Evolutionary conservation across 257 asterid genomes (phyloP).

Genomic region (Solanum chmielewskii): DNA sequence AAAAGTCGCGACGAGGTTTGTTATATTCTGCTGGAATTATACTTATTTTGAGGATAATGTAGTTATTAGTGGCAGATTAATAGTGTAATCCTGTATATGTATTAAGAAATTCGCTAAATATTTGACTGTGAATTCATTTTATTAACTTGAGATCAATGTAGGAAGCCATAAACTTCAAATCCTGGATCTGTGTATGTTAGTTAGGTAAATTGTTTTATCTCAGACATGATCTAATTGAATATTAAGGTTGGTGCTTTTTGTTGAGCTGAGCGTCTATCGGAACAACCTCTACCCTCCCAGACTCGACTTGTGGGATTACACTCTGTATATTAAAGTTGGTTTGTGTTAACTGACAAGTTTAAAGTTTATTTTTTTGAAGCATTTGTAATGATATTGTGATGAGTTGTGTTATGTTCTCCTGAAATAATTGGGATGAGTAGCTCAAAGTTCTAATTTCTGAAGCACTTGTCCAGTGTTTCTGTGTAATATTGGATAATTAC

Average conservation of each 20-base stretch:
- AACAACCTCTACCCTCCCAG: neutral
- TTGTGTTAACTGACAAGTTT: neutral
- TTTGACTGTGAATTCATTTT: neutral
- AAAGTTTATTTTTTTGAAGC: neutral
- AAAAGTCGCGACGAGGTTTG: constrained; percentile 84
- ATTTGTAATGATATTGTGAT: neutral
- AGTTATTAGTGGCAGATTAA: neutral
- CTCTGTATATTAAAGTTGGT: neutral
- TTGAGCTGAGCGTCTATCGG: neutral
- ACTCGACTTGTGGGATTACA: neutral
- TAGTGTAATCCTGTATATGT: neutral
- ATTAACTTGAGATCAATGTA: neutral
- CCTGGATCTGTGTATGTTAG: neutral
- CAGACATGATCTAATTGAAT: neutral
- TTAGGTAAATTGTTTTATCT: neutral
- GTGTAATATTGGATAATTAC: neutral
- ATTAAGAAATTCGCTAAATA: neutral
- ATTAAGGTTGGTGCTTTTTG: neutral
- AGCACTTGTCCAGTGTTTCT: neutral
- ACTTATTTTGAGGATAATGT: neutral
- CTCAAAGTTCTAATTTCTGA: neutral
- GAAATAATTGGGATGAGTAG: neutral
- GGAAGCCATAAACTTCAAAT: neutral
- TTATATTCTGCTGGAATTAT: neutral
- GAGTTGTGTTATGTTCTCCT: neutral